A percentile compares a stretch with the other conserved stretches of the same genome.
These are phyloP conservation scores for Herpetomonas tarakana DNA, from an alignment of 208 protist species.

Conservation along the genomic window DNA sequence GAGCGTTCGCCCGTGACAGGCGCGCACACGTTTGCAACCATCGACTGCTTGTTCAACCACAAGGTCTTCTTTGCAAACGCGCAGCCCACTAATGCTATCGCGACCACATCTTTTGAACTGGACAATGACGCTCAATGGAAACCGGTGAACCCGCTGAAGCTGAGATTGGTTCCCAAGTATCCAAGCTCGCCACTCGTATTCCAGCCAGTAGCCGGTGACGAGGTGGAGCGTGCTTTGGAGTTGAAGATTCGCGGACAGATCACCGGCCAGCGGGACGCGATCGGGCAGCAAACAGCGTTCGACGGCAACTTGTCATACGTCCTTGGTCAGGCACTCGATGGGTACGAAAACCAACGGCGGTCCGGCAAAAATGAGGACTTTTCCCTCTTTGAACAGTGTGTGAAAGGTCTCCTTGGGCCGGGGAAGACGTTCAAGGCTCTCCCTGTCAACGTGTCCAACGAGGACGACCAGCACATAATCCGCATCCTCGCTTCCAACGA, in stretches of 20 bases:
- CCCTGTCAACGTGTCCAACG: slow-evolving; percentile 86
- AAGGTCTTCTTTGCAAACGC: slow-evolving; percentile 87
- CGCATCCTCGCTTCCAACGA: slow-evolving; percentile 40
- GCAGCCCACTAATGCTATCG: slow-evolving; percentile 56
- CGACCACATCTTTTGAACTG: slow-evolving; percentile 72
- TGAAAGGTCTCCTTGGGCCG: slow-evolving; percentile 79
- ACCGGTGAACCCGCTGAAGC: slow-evolving; percentile 84
- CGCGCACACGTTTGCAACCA: slow-evolving; percentile 46
- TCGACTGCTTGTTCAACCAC: slow-evolving; percentile 89
- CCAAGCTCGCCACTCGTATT: slow-evolving; percentile 66
- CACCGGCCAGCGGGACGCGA: slow-evolving; percentile 59
- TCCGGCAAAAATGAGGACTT: slow-evolving; percentile 37
- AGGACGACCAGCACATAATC: slow-evolving; percentile 61
- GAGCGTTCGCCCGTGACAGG: slow-evolving; percentile 38
- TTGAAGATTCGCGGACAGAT: slow-evolving; percentile 41
- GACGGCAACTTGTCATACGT: slow-evolving; percentile 79
- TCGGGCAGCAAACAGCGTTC: slow-evolving; percentile 69
- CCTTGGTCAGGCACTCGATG: slow-evolving; percentile 72
- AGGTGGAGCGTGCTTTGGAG: slow-evolving; percentile 56
- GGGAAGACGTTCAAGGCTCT: slow-evolving; percentile 91
- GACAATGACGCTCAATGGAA: slow-evolving; percentile 92
- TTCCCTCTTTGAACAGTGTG: slow-evolving; percentile 76
- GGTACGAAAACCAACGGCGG: slow-evolving; percentile 76
- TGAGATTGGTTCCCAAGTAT: slow-evolving; percentile 79
- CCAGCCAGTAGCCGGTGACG: slow-evolving; percentile 22